Evolutionary conservation across 495 filamentous ascomycete species (phyloP).

Genomic region (Penicillium coffeae): DNA sequence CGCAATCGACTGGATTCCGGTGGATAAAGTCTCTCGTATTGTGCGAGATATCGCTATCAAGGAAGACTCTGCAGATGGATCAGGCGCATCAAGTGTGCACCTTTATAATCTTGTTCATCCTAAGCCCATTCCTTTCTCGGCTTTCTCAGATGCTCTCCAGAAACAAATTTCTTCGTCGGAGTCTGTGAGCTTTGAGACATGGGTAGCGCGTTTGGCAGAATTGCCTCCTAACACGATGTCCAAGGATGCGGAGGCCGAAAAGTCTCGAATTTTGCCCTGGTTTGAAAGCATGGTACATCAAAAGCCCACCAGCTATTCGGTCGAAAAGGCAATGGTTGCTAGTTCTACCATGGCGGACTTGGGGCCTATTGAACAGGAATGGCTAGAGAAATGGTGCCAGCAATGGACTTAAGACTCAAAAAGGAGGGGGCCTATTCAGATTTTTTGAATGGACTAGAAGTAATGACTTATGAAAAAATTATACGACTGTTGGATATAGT

Average conservation of each 20-base stretch:
- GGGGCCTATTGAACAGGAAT: constrained; percentile 6
- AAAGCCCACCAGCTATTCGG: background rate
- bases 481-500: too few species aligned
- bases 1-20: constrained; percentile 24
- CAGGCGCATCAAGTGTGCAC: constrained; percentile 5
- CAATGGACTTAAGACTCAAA: constrained; percentile 21
- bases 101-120: constrained; percentile 27
- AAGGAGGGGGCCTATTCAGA: background rate
- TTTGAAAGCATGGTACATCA: constrained; percentile 11
- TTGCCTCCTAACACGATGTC: constrained; percentile 10
- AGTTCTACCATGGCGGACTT: constrained; percentile 15
- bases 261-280: constrained; percentile 15
- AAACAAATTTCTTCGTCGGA: constrained; percentile 10
- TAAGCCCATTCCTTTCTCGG: constrained; percentile 6
- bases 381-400: constrained; percentile 7
- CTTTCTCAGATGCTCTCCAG: constrained; percentile 10
- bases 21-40: constrained; percentile 16
- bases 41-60: constrained; percentile 15
- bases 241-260: constrained; percentile 14
- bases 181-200: constrained; percentile 10
- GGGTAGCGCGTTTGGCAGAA: constrained; percentile 12
- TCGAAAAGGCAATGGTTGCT: constrained; percentile 3
- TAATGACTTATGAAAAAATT: background rate
- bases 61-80: constrained; percentile 3
- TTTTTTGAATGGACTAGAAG: background rate